phyloP scores from a whole-genome alignment of 176 grass and related monocot species.

The Guadua angustifolia region DNA sequence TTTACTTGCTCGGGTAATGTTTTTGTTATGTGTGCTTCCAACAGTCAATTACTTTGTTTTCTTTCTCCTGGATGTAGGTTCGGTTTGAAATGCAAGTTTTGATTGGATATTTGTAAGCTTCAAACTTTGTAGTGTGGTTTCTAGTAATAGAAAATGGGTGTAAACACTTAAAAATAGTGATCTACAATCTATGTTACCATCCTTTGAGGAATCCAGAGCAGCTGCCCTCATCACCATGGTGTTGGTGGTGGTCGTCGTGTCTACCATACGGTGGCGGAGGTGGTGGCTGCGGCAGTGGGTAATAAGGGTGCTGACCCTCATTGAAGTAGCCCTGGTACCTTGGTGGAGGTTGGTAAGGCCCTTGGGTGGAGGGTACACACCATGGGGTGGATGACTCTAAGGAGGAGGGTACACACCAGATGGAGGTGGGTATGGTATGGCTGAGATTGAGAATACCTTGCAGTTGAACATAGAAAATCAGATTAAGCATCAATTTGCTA shows the following conservation, averaged over 20 bases:
- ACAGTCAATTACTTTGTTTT: too few relatives aligned
- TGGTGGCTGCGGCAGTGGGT: constrained; percentile 11
- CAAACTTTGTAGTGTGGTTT: too few relatives aligned
- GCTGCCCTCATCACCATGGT: not conserved
- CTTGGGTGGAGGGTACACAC: constrained; percentile 43
- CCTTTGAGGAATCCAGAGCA: constrained; percentile 50
- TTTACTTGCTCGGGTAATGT: too few relatives aligned
- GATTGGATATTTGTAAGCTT: too few relatives aligned
- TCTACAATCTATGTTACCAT: constrained; percentile 36
- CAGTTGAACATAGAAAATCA: not conserved
- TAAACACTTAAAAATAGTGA: not conserved
- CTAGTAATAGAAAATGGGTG: too few relatives aligned
- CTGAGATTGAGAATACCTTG: constrained; percentile 31
- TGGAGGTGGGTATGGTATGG: constrained; percentile 34
- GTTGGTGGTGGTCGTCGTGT: not conserved
- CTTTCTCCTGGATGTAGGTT: too few relatives aligned
- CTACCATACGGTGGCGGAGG: not conserved
- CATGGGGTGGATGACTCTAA: constrained; percentile 20
- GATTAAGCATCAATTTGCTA: not conserved
- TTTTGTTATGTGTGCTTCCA: too few relatives aligned
- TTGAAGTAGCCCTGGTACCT: constrained; percentile 59
- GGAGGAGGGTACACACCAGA: constrained; percentile 37
- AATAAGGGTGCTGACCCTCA: constrained; percentile 37
- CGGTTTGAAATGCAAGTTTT: too few relatives aligned
- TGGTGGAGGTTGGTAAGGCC: constrained; percentile 35